Base-by-base conservation (phyloP, 371 early-diverging fungal species). In the Funneliformis caledonium region DNA sequence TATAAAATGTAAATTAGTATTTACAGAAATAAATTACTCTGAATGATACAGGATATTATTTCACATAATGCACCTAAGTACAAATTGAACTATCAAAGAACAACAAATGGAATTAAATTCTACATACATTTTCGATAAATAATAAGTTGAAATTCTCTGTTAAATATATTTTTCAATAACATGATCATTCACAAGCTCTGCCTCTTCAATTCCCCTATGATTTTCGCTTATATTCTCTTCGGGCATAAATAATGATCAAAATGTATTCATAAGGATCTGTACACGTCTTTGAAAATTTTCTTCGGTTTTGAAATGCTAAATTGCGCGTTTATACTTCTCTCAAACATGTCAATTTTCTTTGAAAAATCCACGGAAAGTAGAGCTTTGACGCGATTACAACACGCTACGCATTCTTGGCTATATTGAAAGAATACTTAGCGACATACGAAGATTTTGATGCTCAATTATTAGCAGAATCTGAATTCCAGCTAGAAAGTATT, bases 71-170 rank as follows among this genome's bases (percentile, higher is more conserved):
- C 99, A 93, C 99, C 99, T 91, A 81, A 60, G 42, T 22, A 22
- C 47, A 64, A 74, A 22, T 68, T 19, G n/a, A 37, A 37, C 37
- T 37, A 37, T 0, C 0, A 37, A 37, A 37, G 37, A 37, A 1
- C 3, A 1, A 37, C 1, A 37, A 37, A 37, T 37, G 37, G 37
- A 37, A 37, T n/a, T 47, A 26, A 62, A 22, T 61, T 9, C 14
- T 37, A 91, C 90, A 90, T 84, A 99, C 99, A 92, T 99, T 99
- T 65, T 99, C 99, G 83, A 99, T 99, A 86, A 99, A 99, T 61
- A 99, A 95, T 84, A 99, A 92, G 86, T 97, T 98, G 59, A 97
- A 76, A 87, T 96, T 95, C 84, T 97, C 97, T 87, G 97, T 99
- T 83, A 73, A 89, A 94, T 62, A 93, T 26, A 85, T 85, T 94